These are phyloP conservation scores for Lagenidium sp. DNA, from an alignment of 352 stramenopile species.

Conservation along the genomic window DNA sequence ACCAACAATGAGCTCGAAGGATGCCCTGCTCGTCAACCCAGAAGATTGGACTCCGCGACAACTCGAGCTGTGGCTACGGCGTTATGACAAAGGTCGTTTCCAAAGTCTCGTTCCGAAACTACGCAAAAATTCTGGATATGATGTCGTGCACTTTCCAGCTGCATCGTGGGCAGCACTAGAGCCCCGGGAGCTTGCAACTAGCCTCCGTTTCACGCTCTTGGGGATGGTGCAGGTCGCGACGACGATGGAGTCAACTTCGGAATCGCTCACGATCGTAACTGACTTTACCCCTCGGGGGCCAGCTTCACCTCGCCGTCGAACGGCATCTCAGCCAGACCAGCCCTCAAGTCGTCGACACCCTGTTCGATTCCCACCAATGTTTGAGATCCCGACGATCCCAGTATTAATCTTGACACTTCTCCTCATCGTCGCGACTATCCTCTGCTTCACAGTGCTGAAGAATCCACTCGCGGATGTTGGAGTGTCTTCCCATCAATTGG, in stretches of 20 bases:
- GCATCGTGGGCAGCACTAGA: slow-evolving; percentile 41
- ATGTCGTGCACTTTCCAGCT: slow-evolving; percentile 56
- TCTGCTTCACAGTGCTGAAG: slow-evolving; percentile 76
- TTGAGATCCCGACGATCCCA: slow-evolving; percentile 62
- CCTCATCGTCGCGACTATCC: slow-evolving; percentile 33
- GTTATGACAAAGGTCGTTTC: slow-evolving; percentile 66
- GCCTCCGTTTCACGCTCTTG: slow-evolving; percentile 73
- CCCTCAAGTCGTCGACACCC: slow-evolving; percentile 10
- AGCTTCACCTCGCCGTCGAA: slow-evolving; percentile 9
- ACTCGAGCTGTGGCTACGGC: slow-evolving; percentile 53
- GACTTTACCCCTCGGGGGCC: slow-evolving; percentile 41
- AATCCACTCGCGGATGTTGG: slow-evolving; percentile 34
- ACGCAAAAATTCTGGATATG: slow-evolving; percentile 45
- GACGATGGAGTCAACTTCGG: slow-evolving; percentile 27
- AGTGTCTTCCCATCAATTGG: slow-evolving; percentile 52
- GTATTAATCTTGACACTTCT: slow-evolving; percentile 32
- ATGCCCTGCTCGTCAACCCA: slow-evolving; percentile 59
- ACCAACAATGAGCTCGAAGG: slow-evolving; percentile 18
- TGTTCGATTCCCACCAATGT: slow-evolving; percentile 70
- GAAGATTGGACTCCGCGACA: slow-evolving; percentile 75
- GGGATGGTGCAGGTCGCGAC: slow-evolving; percentile 74
- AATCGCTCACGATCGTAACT: slow-evolving; percentile 45
- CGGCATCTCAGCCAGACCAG: slow-evolving; percentile 5
- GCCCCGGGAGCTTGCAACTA: slow-evolving; percentile 50
- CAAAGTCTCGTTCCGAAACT: slow-evolving; percentile 39